Conservation (phyloP, 371 early-diverging fungal genomes). For the Apophysomyces ossiformis region DNA sequence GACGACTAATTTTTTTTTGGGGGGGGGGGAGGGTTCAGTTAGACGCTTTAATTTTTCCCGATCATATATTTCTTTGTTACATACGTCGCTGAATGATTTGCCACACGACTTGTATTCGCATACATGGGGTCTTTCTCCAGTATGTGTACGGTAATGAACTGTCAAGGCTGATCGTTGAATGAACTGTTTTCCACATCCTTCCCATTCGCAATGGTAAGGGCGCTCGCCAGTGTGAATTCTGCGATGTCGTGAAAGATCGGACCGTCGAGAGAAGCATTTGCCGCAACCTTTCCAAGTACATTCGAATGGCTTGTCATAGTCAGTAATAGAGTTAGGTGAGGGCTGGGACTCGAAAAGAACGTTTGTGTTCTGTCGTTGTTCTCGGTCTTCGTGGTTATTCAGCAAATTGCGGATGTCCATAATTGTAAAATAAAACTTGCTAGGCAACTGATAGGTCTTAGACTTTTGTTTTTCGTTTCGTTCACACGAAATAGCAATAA, state of each 20-base stretch:
- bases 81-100: slow-evolving; percentile 62
- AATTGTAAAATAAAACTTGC: slow-evolving; percentile 4
- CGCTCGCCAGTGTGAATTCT: slow-evolving; percentile 79
- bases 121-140: slow-evolving; percentile 70
- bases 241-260: slow-evolving; percentile 79
- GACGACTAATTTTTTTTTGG: slow-evolving; percentile 36
- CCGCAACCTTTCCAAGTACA: slow-evolving; percentile 72
- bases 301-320: slow-evolving; percentile 59
- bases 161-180: slow-evolving; percentile 71
- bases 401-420: slow-evolving; percentile 56
- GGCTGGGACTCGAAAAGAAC: background rate
- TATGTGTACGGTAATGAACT: slow-evolving; percentile 69
- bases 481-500: background rate
- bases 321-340: slow-evolving; percentile 24
- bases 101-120: slow-evolving; percentile 48
- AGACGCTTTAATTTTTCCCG: background rate
- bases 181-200: slow-evolving; percentile 65
- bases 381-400: slow-evolving; percentile 36
- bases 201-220: slow-evolving; percentile 69
- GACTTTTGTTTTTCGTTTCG: background rate
- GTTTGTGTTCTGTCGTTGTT: slow-evolving; percentile 18
- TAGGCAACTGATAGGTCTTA: too few species aligned
- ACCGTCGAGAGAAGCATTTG: slow-evolving; percentile 78
- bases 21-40: background rate
- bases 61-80: slow-evolving; percentile 20